A percentile compares a stretch with the other conserved stretches of the same genome.
Conservation (phyloP, 768 basidiomycete genomes). For the Holtermannia corniformis region DNA sequence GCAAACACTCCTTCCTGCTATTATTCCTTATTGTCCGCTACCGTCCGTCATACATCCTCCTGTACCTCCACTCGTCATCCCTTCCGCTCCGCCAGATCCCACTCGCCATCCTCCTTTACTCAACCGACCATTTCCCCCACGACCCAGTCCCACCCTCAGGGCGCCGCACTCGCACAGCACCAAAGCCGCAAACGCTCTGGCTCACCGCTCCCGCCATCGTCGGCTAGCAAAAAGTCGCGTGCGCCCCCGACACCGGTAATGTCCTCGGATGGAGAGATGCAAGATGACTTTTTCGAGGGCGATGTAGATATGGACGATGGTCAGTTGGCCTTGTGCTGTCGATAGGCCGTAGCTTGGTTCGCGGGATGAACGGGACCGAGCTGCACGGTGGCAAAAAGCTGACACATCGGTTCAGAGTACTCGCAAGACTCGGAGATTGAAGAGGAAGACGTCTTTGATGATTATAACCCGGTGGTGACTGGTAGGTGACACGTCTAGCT, state of each 20-base stretch:
- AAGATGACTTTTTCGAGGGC: constrained; percentile 16
- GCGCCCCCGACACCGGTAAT: constrained; percentile 6
- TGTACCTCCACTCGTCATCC: too few relatives aligned
- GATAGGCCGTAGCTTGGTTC: not conserved
- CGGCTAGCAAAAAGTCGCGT: not conserved
- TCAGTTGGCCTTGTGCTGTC: constrained; percentile 10
- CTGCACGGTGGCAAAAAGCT: constrained; percentile 6
- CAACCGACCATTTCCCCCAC: too few relatives aligned
- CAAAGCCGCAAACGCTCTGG: not conserved
- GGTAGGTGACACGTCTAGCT: constrained; percentile 19
- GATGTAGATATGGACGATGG: constrained; percentile 20
- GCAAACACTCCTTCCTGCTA: constrained; percentile 20
- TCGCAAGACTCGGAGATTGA: too few relatives aligned
- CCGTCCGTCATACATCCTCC: too few relatives aligned
- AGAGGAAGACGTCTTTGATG: constrained; percentile 29
- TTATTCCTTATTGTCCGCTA: too few relatives aligned
- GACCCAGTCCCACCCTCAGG: too few relatives aligned
- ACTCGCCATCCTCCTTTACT: too few relatives aligned
- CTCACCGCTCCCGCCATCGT: not conserved
- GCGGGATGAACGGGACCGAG: not conserved
- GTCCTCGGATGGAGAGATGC: constrained; percentile 29
- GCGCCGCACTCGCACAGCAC: too few relatives aligned
- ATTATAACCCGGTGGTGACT: constrained; percentile 28
- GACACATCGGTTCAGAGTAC: constrained; percentile 4
- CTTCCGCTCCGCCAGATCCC: too few relatives aligned